These are phyloP conservation scores for Fraxinus xanthoxyloides DNA, from an alignment of 305 asterid species.

Conservation along the genomic window DNA sequence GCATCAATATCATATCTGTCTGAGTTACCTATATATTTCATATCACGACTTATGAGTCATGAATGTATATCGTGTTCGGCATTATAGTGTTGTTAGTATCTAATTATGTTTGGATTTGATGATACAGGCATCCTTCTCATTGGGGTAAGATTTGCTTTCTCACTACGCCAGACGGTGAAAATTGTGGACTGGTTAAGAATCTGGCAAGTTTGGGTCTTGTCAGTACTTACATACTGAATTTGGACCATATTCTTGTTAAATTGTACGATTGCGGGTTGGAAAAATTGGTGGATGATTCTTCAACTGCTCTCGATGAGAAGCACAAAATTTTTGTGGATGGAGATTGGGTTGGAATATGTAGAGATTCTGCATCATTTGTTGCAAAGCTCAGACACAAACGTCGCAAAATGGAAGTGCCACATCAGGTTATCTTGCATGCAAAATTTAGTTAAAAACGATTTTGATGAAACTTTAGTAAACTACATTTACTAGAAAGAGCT, in stretches of 20 bases:
- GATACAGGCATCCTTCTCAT: conserved; percentile 87
- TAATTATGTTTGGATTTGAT: conserved; percentile 25
- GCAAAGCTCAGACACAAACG: conserved; percentile 69
- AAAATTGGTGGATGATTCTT: conserved; percentile 50
- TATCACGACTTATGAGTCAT: neutral
- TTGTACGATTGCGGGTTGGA: conserved; percentile 74
- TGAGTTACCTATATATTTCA: neutral
- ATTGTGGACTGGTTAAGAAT: conserved; percentile 94
- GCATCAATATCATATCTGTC: neutral
- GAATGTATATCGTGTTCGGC: neutral
- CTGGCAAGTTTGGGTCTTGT: conserved; percentile 86
- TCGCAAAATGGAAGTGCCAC: conserved; percentile 57
- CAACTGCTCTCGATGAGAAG: conserved; percentile 43
- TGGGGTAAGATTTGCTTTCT: conserved; percentile 95
- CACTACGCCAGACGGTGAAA: conserved; percentile 98
- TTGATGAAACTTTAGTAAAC: neutral
- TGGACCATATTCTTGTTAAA: conserved; percentile 39
- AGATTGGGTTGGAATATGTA: conserved; percentile 84
- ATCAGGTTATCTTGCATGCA: conserved; percentile 53
- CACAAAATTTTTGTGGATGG: conserved; percentile 82
- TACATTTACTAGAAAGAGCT: neutral
- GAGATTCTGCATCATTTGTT: conserved; percentile 69
- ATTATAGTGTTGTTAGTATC: neutral
- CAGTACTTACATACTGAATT: conserved; percentile 52
- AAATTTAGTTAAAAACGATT: neutral